Percentiles rank a stretch among this genome's conserved stretches.
These are phyloP conservation scores for Saccharomyces uvarum DNA, from an alignment of 1,139 yeast species.

Conservation along the genomic window DNA sequence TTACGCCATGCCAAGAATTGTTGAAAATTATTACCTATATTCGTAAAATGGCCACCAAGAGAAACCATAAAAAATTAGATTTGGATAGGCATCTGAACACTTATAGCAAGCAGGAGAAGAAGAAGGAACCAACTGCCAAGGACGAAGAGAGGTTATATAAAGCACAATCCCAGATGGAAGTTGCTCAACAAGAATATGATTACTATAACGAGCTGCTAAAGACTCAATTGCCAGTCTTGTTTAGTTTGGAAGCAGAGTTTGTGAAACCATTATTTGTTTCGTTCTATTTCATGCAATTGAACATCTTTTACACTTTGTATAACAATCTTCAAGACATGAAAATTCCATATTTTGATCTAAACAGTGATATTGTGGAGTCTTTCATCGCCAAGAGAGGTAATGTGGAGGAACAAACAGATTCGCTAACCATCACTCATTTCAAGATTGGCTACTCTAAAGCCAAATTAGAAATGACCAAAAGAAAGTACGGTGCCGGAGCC, in stretches of 20 bases:
- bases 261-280: slow-evolving; percentile 89
- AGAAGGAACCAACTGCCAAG: slow-evolving; percentile 74
- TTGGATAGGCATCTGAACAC: slow-evolving; percentile 76
- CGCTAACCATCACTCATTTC: slow-evolving; percentile 80
- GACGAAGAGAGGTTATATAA: slow-evolving; percentile 86
- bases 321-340: slow-evolving; percentile 90
- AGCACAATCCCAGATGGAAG: slow-evolving; percentile 81
- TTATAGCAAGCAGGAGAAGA: slow-evolving; percentile 59
- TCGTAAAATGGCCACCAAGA: slow-evolving; percentile 87
- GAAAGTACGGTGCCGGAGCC: slow-evolving; percentile 54
- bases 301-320: slow-evolving; percentile 87
- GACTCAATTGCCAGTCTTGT: slow-evolving; percentile 77
- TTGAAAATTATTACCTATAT: slow-evolving; percentile 72
- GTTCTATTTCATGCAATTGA: slow-evolving; percentile 94
- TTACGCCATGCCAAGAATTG: slow-evolving; percentile 86
- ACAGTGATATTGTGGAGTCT: slow-evolving; percentile 74
- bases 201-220: slow-evolving; percentile 93
- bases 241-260: slow-evolving; percentile 82
- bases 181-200: slow-evolving; percentile 92
- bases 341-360: slow-evolving; percentile 87
- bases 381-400: slow-evolving; percentile 78
- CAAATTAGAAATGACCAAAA: slow-evolving; percentile 74
- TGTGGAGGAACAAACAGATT: slow-evolving; percentile 81
- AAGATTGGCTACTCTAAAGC: slow-evolving; percentile 79
- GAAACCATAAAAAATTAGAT: slow-evolving; percentile 93